phyloP scores from a whole-genome alignment of 192 early-diverging fungal genomes.

The Irineochytrium annulatum region DNA sequence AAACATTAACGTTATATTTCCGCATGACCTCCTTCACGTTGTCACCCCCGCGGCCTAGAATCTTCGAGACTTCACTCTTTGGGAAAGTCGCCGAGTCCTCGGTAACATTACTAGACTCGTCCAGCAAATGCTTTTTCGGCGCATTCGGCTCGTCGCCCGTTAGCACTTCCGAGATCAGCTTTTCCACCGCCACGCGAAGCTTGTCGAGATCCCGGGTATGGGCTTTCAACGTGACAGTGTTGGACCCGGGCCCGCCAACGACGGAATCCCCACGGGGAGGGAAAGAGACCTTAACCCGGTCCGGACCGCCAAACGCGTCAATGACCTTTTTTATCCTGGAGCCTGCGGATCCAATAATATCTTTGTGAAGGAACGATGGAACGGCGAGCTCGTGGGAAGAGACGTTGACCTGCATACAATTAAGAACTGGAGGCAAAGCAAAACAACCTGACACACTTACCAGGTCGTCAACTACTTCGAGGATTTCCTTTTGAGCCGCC shows the following conservation, averaged over 20 bases:
- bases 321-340: slow-evolving; percentile 63
- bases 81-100: slow-evolving; percentile 21
- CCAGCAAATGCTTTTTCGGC: too few relatives aligned
- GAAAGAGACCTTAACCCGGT: slow-evolving; percentile 47
- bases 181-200: slow-evolving; percentile 18
- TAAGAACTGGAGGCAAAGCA: slow-evolving; percentile 9
- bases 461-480: slow-evolving; percentile 46
- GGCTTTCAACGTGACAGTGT: slow-evolving; percentile 34
- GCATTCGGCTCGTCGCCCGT: slow-evolving; percentile 4
- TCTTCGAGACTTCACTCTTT: slow-evolving; percentile 31
- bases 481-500: slow-evolving; percentile 34
- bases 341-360: slow-evolving; percentile 79
- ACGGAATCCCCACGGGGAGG: slow-evolving; percentile 28
- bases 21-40: slow-evolving; percentile 35
- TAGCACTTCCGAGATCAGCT: slow-evolving; percentile 28
- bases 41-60: slow-evolving; percentile 31
- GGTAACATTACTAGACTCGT: slow-evolving; percentile 3
- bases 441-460: slow-evolving; percentile 37
- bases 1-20: slow-evolving; percentile 30
- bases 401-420: slow-evolving; percentile 45
- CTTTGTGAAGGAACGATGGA: slow-evolving; percentile 70
- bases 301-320: slow-evolving; percentile 42
- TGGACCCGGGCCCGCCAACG: slow-evolving; percentile 18
- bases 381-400: slow-evolving; percentile 58
- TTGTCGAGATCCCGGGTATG: slow-evolving; percentile 18